Conservation (phyloP, 192 early-diverging fungal species). For the Backusella tuberculispora region DNA sequence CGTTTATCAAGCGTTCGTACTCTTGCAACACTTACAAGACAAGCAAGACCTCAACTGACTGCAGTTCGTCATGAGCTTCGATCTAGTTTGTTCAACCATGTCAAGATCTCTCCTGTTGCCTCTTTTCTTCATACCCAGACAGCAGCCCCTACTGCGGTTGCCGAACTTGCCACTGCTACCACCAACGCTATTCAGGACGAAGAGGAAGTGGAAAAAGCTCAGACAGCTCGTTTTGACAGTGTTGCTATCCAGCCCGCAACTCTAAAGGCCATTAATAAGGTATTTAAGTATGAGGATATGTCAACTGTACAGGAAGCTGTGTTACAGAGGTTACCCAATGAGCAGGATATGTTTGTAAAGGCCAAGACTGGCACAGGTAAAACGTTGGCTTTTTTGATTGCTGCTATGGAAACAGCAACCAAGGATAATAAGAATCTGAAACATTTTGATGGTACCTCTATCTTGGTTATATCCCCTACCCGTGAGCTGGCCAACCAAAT, state of each 20-base stretch:
- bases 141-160: neutral
- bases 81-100: conserved; percentile 10
- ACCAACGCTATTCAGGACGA: neutral
- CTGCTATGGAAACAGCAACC: conserved; percentile 76
- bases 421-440: conserved; percentile 48
- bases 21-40: conserved; percentile 15
- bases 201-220: neutral
- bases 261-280: conserved; percentile 56
- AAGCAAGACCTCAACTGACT: neutral
- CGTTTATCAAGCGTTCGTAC: conserved; percentile 3
- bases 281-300: conserved; percentile 79
- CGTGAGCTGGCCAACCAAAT: conserved; percentile 91
- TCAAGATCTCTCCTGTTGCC: conserved; percentile 22
- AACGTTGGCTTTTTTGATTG: conserved; percentile 92
- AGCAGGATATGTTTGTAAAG: conserved; percentile 86
- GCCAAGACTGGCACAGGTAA: conserved; percentile 99
- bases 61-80: neutral
- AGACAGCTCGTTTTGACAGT: conserved; percentile 48
- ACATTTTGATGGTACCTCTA: conserved; percentile 56
- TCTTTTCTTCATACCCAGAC: conserved; percentile 23
- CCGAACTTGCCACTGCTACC: neutral
- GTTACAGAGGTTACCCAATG: conserved; percentile 68
- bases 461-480: conserved; percentile 87
- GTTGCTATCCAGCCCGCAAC: conserved; percentile 54
- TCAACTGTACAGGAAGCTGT: conserved; percentile 87